Conservation (phyloP, 1,139 yeast species). For the Hyphopichia khmerensis region DNA sequence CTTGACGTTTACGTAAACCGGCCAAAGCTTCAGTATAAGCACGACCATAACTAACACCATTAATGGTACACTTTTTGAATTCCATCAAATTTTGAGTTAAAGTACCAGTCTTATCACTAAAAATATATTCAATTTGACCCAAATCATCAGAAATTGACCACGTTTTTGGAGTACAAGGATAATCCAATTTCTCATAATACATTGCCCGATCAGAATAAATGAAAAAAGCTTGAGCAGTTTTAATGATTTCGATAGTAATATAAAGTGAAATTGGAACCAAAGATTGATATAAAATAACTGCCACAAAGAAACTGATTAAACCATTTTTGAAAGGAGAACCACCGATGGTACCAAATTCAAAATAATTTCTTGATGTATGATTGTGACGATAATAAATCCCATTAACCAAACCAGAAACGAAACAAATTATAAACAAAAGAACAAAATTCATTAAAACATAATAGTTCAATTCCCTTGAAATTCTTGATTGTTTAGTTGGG, state of each 20-base stretch:
- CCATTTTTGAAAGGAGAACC: slow-evolving; percentile 53
- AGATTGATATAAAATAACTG: slow-evolving; percentile 55
- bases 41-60: slow-evolving; percentile 54
- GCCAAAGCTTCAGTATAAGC: slow-evolving; percentile 64
- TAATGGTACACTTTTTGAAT: slow-evolving; percentile 58
- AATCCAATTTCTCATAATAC: slow-evolving; percentile 53
- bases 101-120: slow-evolving; percentile 64
- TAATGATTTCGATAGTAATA: slow-evolving; percentile 59
- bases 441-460: slow-evolving; percentile 50
- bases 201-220: slow-evolving; percentile 51
- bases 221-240: slow-evolving; percentile 58
- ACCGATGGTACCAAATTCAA: slow-evolving; percentile 52
- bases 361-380: slow-evolving; percentile 39
- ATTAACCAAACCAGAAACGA: slow-evolving; percentile 52
- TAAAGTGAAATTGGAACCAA: slow-evolving; percentile 61
- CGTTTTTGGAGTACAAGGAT: slow-evolving; percentile 60
- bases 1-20: slow-evolving; percentile 56
- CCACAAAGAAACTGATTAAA: slow-evolving; percentile 49
- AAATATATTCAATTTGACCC: slow-evolving; percentile 63
- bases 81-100: slow-evolving; percentile 63
- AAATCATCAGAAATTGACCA: slow-evolving; percentile 65
- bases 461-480: slow-evolving; percentile 50
- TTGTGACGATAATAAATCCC: slow-evolving; percentile 44
- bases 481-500: slow-evolving; percentile 55
- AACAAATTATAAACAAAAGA: slow-evolving; percentile 48